Evolutionary conservation across 2,329 filamentous ascomycete species (phyloP).

Genomic region (Arthroderma sp.): DNA sequence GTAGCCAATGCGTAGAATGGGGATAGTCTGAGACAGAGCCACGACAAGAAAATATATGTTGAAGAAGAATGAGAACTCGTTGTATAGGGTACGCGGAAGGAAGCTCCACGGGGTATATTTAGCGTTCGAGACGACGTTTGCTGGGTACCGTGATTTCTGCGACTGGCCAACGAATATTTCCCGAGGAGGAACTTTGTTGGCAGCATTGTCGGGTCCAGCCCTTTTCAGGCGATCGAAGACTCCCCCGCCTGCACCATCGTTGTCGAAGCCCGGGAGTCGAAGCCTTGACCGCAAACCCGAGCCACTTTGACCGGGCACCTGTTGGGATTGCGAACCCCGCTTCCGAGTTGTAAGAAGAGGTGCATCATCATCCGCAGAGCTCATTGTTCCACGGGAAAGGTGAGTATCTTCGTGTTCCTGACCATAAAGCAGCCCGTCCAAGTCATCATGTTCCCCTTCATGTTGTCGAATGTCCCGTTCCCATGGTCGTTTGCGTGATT

Average conservation of each 20-base stretch:
- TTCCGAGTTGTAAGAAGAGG: constrained; percentile 50
- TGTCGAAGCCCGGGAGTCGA: constrained; percentile 51
- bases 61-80: constrained; percentile 99
- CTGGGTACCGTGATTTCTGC: constrained; percentile 66
- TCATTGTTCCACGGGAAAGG: constrained; percentile 49
- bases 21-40: constrained; percentile 84
- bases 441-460: constrained; percentile 42
- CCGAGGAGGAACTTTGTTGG: constrained; percentile 46
- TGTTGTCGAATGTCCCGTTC: background rate
- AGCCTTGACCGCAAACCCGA: constrained; percentile 43
- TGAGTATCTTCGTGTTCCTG: constrained; percentile 44
- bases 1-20: constrained; percentile 80
- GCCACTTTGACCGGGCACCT: constrained; percentile 26
- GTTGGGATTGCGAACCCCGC: constrained; percentile 27
- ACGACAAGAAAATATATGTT: constrained; percentile 98
- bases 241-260: too few species aligned
- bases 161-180: constrained; percentile 61
- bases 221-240: constrained; percentile 15
- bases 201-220: constrained; percentile 20
- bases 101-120: constrained; percentile 97
- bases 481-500: constrained; percentile 34
- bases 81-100: constrained; percentile 85
- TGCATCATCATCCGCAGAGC: constrained; percentile 55
- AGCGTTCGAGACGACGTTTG: constrained; percentile 87
- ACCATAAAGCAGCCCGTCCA: constrained; percentile 54